Evolutionary conservation across 495 filamentous ascomycete genomes (phyloP), one percentile per base, ranked within the genome.

Genomic region (Apiosordaria backusii): DNA sequence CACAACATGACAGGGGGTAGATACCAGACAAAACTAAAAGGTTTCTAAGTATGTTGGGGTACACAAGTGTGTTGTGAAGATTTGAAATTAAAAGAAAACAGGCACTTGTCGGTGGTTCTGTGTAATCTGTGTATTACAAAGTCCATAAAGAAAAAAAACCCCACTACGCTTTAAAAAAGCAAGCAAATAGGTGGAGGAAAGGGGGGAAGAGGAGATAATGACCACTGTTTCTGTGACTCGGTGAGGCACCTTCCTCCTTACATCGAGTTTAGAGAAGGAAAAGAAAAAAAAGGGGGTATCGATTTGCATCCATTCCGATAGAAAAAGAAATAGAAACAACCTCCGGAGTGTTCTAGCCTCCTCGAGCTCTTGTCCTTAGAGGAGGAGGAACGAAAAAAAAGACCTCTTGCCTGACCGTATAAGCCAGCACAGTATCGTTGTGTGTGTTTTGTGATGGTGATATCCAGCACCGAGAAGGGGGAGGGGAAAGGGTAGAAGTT

Each of bases 221-320:
- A 45, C 35, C 13, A 3, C 10, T 13, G 10, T 13, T 45, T 13
- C 16, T 45, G 35, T 13, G 35, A 45, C 35, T 0, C 5, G 16
- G 35, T 13, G 2, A 45, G 35, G 9, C 16, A 13, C 16, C 35
- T 45, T 45, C 53, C 53, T 57, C 53, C 19, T 21, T 57, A n/a
- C 35, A 13, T 7, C 16, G 35, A 13, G 5, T 45, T 45, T 2
- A 55, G 52, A 15, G 57, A 26, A 24, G 10, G 26, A 23, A 57
- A 57, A 57, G 24, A 60, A 25, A 26, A n/a, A 29, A 25, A 18
- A 60, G 57, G 59, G 59, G 59, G 59, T 61, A 61, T 61, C 59
- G 59, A 18, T 61, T 61, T 40, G 59, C 24, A 61, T 40, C 27
- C 59, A 35, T 16, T 61, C 27, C 59, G 6, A 27, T 9, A 45